Percentiles rank a stretch among this genome's conserved stretches.
These are phyloP conservation scores for Plasmodium chabaudi DNA, from an alignment of 169 alveolate species.

Conservation along the genomic window DNA sequence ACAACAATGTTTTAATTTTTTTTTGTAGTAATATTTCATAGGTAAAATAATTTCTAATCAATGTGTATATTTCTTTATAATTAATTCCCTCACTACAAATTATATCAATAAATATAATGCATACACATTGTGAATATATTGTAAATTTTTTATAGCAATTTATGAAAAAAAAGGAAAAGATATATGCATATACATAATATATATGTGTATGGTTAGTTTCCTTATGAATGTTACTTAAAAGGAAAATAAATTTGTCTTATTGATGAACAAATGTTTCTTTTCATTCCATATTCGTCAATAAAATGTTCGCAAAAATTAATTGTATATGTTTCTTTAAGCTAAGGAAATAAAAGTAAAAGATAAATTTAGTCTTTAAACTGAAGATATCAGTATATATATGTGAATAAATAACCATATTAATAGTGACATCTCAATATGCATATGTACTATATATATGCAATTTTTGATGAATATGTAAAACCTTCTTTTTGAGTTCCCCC, in stretches of 20 bases:
- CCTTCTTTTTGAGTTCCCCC: constrained; percentile 22
- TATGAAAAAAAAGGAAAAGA: too few relatives aligned
- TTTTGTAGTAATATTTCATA: constrained; percentile 49
- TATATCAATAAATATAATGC: not conserved
- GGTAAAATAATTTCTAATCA: constrained; percentile 41
- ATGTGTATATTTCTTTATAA: constrained; percentile 62
- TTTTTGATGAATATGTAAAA: not conserved
- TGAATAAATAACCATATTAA: not conserved
- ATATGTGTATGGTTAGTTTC: not conserved
- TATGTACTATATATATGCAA: constrained; percentile 1
- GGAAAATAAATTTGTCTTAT: constrained; percentile 72
- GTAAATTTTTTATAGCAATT: too few relatives aligned
- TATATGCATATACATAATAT: too few relatives aligned
- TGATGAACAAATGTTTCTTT: constrained; percentile 53
- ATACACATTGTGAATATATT: not conserved
- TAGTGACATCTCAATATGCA: not conserved
- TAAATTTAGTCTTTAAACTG: not conserved
- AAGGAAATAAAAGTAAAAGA: not conserved
- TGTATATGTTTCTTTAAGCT: constrained; percentile 44
- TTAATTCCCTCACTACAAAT: constrained; percentile 55
- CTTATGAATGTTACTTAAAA: constrained; percentile 38
- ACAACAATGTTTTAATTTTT: constrained; percentile 27
- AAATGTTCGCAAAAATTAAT: constrained; percentile 46
- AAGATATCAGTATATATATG: not conserved
- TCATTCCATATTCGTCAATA: constrained; percentile 66